These are phyloP conservation scores for Trichophyton schoenleinii DNA, from an alignment of 2,329 filamentous ascomycete species.

Conservation along the genomic window DNA sequence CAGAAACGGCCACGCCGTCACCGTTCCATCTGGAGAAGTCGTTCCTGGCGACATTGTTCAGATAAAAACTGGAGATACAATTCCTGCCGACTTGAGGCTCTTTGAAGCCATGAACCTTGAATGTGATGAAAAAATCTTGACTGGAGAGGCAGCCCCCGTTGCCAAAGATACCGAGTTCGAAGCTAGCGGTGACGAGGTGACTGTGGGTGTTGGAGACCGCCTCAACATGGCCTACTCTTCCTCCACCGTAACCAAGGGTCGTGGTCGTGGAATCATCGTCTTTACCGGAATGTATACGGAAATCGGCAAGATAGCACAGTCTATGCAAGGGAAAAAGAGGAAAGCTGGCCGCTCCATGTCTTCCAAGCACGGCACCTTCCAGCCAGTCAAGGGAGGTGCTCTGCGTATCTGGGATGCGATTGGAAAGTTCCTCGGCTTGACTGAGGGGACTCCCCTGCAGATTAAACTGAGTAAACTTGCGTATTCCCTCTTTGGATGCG, in stretches of 20 bases:
- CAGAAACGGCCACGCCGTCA: conserved; percentile 42
- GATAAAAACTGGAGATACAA: conserved; percentile 44
- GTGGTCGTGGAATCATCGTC: conserved; percentile 46
- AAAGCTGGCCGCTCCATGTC: conserved; percentile 31
- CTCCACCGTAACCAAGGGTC: conserved; percentile 47
- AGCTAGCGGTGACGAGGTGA: conserved; percentile 17
- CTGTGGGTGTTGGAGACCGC: conserved; percentile 43
- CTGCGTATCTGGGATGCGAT: conserved; percentile 38
- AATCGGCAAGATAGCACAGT: conserved; percentile 47
- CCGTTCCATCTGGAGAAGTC: conserved; percentile 43
- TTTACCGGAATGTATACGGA: conserved; percentile 51
- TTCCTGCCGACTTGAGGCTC: conserved; percentile 46
- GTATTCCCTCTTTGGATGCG: conserved; percentile 63
- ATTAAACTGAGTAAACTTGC: conserved; percentile 77
- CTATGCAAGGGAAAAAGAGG: conserved; percentile 42
- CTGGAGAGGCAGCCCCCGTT: conserved; percentile 50
- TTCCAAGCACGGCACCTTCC: conserved; percentile 33
- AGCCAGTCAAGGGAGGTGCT: conserved; percentile 39
- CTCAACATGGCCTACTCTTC: conserved; percentile 51
- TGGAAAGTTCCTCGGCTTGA: conserved; percentile 46
- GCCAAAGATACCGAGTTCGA: conserved; percentile 36
- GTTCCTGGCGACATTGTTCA: conserved; percentile 47
- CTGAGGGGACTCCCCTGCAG: conserved; percentile 69
- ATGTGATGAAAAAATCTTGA: conserved; percentile 55
- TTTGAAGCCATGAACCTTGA: conserved; percentile 56